Conservation (phyloP, 1,284 basidiomycete species). For the Boletus subluridellus region DNA sequence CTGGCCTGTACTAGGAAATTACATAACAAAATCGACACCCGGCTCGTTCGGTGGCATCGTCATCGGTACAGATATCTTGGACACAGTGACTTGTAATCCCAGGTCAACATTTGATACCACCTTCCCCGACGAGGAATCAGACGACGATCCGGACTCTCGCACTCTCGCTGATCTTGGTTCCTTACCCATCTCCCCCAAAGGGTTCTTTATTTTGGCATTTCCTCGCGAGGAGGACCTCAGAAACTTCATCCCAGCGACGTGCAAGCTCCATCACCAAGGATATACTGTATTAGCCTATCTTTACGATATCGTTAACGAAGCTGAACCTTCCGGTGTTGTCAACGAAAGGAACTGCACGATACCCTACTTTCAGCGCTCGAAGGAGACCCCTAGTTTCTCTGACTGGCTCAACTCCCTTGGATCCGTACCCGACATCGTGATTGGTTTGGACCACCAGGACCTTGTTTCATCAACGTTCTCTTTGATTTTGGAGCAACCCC, state of each 20-base stretch:
- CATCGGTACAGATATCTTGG: constrained; percentile 19
- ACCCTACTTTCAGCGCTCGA: constrained; percentile 19
- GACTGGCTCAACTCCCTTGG: constrained; percentile 23
- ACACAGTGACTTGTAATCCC: background rate
- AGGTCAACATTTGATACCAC: background rate
- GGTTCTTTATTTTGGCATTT: constrained; percentile 38
- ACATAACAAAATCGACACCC: constrained; percentile 17
- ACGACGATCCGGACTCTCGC: background rate
- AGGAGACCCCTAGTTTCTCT: constrained; percentile 9
- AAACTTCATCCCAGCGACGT: constrained; percentile 43
- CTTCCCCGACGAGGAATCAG: background rate
- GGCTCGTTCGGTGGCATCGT: constrained; percentile 25
- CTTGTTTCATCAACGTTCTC: constrained; percentile 19
- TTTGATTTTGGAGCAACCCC: constrained; percentile 18
- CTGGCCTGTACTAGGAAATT: constrained; percentile 46
- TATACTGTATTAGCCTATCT: constrained; percentile 38
- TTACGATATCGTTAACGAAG: constrained; percentile 19
- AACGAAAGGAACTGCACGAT: constrained; percentile 18
- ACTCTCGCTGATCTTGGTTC: background rate
- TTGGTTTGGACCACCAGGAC: constrained; percentile 34
- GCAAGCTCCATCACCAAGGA: constrained; percentile 41
- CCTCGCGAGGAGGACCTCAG: constrained; percentile 41
- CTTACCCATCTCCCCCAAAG: constrained; percentile 7
- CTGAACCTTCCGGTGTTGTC: constrained; percentile 2
- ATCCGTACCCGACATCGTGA: constrained; percentile 32